Percentiles rank a stretch among this genome's conserved stretches.
These are phyloP conservation scores for Apiospora malaysiana DNA, from an alignment of 2,329 filamentous ascomycete species.

Conservation along the genomic window DNA sequence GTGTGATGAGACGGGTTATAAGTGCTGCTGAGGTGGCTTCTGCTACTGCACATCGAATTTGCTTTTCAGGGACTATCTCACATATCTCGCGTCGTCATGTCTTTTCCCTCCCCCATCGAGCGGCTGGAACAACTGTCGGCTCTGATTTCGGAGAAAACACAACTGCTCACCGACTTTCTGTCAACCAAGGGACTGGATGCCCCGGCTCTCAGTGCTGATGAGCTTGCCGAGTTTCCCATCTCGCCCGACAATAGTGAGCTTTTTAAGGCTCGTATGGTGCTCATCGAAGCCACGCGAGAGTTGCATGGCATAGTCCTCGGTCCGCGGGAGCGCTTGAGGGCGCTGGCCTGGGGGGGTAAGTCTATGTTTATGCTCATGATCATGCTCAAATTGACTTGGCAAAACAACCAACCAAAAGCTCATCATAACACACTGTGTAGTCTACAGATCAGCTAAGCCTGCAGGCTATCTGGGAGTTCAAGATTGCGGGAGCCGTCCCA, in stretches of 20 bases:
- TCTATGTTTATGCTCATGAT: background rate
- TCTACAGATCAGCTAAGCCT: slow-evolving; percentile 9
- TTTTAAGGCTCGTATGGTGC: background rate
- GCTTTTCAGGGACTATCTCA: slow-evolving; percentile 14
- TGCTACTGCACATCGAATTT: background rate
- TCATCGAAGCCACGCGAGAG: slow-evolving; percentile 15
- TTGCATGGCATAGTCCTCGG: slow-evolving; percentile 11
- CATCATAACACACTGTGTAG: background rate
- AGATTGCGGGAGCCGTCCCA: slow-evolving; percentile 9
- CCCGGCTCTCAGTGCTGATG: background rate
- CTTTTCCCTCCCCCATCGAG: background rate
- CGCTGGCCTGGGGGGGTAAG: slow-evolving; percentile 16
- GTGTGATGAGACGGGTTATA: slow-evolving; percentile 17
- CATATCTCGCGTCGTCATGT: background rate
- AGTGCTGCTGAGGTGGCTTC: slow-evolving; percentile 7
- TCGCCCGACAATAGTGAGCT: background rate
- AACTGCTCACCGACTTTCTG: slow-evolving; percentile 11
- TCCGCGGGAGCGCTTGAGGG: background rate
- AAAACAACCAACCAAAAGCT: background rate
- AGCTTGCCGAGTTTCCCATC: background rate
- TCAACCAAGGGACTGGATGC: background rate
- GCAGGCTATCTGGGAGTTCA: slow-evolving; percentile 14
- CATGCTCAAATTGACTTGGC: background rate
- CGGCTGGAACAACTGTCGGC: slow-evolving; percentile 2
- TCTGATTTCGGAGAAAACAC: background rate